Conservation (phyloP, 306 rosid species). For the Trifolium repens region DNA sequence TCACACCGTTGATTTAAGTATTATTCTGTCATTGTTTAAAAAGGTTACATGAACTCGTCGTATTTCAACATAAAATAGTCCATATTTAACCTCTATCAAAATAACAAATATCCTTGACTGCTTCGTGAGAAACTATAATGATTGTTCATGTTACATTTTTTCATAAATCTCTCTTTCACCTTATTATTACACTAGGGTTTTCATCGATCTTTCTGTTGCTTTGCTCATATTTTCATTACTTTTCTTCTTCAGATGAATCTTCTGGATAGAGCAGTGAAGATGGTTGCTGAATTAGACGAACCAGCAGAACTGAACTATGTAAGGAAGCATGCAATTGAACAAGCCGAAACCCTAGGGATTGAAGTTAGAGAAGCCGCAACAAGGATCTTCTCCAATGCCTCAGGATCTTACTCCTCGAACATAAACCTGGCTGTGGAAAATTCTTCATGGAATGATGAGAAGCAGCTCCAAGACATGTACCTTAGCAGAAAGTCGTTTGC, state of each 20-base stretch:
- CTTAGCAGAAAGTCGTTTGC: slow-evolving; percentile 95
- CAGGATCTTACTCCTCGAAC: slow-evolving; percentile 97
- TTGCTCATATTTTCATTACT: slow-evolving; percentile 34
- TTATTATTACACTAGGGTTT: not conserved
- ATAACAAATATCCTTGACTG: not conserved
- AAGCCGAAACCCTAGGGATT: slow-evolving; percentile 80
- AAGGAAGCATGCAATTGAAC: slow-evolving; percentile 90
- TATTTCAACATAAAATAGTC: not conserved
- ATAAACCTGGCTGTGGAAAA: slow-evolving; percentile 96
- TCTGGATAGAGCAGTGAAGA: slow-evolving; percentile 93
- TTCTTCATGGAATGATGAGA: slow-evolving; percentile 98
- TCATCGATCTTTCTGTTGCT: not conserved
- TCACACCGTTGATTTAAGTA: slow-evolving; percentile 3
- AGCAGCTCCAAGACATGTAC: slow-evolving; percentile 99
- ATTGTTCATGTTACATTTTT: not conserved
- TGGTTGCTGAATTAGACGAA: slow-evolving; percentile 98
- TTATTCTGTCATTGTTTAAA: not conserved
- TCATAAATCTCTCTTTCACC: not conserved
- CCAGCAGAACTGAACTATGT: slow-evolving; percentile 80
- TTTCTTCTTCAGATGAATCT: slow-evolving; percentile 82
- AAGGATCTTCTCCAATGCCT: slow-evolving; percentile 90
- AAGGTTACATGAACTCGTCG: not conserved
- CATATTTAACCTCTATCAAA: not conserved
- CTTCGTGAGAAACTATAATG: slow-evolving; percentile 11
- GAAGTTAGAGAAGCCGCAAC: slow-evolving; percentile 99